These are phyloP conservation scores for Blastobotrys malaysiensis DNA, from an alignment of 1,139 yeast genomes.

Conservation along the genomic window DNA sequence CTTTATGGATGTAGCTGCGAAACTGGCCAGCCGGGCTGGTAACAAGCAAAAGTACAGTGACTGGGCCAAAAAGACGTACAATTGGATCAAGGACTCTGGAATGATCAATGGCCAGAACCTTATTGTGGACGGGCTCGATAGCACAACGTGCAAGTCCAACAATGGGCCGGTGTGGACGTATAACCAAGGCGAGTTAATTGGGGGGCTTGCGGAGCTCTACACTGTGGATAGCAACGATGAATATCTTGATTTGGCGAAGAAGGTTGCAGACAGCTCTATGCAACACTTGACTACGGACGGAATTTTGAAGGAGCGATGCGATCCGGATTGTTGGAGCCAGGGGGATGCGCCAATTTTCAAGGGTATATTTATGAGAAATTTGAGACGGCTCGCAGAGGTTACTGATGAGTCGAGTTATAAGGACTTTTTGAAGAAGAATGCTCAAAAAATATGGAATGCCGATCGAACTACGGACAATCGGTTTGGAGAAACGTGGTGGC, in stretches of 20 bases:
- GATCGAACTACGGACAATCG: constrained; percentile 5
- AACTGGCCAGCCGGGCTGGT: constrained; percentile 14
- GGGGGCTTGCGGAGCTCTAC: constrained; percentile 16
- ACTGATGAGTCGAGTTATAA: constrained; percentile 8
- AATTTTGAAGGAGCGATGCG: constrained; percentile 17
- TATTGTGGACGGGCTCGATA: constrained; percentile 17
- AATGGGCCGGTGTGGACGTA: constrained; percentile 18
- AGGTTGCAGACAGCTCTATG: constrained; percentile 14
- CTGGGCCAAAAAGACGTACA: constrained; percentile 17
- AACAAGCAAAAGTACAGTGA: constrained; percentile 8
- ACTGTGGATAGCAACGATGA: constrained; percentile 8
- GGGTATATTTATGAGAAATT: constrained; percentile 19
- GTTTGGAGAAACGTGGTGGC: constrained; percentile 13
- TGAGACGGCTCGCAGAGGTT: constrained; percentile 10
- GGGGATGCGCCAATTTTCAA: constrained; percentile 18
- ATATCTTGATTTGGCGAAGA: constrained; percentile 11
- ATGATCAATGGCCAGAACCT: constrained; percentile 13
- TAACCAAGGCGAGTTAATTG: constrained; percentile 21
- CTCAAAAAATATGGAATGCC: constrained; percentile 7
- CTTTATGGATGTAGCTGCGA: constrained; percentile 14
- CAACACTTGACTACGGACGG: constrained; percentile 13
- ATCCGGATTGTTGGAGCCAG: constrained; percentile 12
- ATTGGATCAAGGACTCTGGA: constrained; percentile 15
- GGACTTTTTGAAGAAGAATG: constrained; percentile 9
- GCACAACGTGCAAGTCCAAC: constrained; percentile 13